Conservation (phyloP, 805 yeast species). For the Cyberlindnera maritima region DNA sequence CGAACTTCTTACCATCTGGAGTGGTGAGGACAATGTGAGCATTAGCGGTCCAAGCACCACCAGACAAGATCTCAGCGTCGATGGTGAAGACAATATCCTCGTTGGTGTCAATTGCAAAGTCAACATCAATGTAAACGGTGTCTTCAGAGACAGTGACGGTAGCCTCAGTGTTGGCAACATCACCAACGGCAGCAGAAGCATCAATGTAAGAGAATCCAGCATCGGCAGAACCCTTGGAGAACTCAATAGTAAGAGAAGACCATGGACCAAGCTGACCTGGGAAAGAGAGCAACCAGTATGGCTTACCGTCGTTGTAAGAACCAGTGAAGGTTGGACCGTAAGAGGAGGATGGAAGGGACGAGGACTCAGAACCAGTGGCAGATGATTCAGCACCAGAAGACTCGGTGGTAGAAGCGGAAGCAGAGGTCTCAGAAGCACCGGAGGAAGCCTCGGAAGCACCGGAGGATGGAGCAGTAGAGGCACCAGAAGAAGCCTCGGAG, state of each 20-base stretch:
- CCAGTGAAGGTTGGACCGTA: constrained; percentile 8
- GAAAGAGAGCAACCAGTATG: constrained; percentile 16
- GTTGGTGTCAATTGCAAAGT: constrained; percentile 3
- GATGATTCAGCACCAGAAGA: neutral
- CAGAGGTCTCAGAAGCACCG: neutral
- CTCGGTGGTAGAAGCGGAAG: neutral
- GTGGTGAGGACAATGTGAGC: constrained; percentile 4
- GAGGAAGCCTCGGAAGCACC: neutral
- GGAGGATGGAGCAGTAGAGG: neutral
- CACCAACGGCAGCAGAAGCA: constrained; percentile 11
- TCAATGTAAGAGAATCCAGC: constrained; percentile 13
- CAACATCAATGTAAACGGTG: constrained; percentile 5
- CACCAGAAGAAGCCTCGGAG: neutral
- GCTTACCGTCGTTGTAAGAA: constrained; percentile 10
- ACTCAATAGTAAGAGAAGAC: constrained; percentile 13
- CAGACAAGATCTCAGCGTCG: constrained; percentile 9
- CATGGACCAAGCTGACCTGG: constrained; percentile 26
- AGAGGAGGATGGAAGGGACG: constrained; percentile 2
- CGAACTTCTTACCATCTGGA: constrained; percentile 3
- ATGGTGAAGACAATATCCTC: constrained; percentile 7
- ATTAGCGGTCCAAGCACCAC: constrained; percentile 8
- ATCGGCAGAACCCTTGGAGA: neutral
- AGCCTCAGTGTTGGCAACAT: constrained; percentile 2
- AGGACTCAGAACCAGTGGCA: neutral
- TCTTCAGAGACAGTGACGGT: constrained; percentile 1